Base-by-base conservation (phyloP, 768 basidiomycete genomes). In the Russula sp. region DNA sequence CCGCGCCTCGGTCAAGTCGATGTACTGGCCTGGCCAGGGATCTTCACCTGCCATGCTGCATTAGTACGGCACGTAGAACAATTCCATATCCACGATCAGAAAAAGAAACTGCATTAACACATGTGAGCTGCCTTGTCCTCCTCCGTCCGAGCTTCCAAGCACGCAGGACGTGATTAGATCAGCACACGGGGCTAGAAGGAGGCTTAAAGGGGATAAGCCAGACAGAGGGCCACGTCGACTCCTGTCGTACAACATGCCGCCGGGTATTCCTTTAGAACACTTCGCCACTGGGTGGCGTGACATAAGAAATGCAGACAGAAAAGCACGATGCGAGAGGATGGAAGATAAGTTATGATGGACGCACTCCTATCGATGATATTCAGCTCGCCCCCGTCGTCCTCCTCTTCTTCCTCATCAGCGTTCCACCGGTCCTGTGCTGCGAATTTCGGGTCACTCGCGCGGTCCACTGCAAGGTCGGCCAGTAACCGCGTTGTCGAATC, bases 401-500 rank as follows among this genome's bases (percentile, higher is more conserved):
- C 88, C 4, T 85, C 86, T 18, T 76, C 77, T 9, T 81, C 82
- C 9, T 79, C 79, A 37, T 84, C 83, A 3, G 78, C 77, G 65
- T 86, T 83, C 87, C 88, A 91, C 48, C 75, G 78, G 71, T 89
- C 90, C 14, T 74, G 71, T 59, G 77, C 67, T 13, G 82, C 82
- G 27, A 76, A 79, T 14, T 75, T 75, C 0, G 89, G 89, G 71
- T 90, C 84, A 66, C 75, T 77, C 54, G 77, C 80, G 27, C 83
- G 84, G 76, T 93, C 91, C 42, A 95, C 80, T 7, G 79, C 78
- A 39, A 95, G 82, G 73, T 95, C 94, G 59, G 82, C 79, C 86
- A 95, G 85, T 63, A 94, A 73, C 50, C 88, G 79, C 68, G 79
- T 81, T 77, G 95, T 78, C 0, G 88, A 91, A 59, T 93, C 92